Evolutionary conservation across 768 basidiomycete species (phyloP), one percentile per base, ranked within the genome.

Genomic region (Melanogaster broomeanus): DNA sequence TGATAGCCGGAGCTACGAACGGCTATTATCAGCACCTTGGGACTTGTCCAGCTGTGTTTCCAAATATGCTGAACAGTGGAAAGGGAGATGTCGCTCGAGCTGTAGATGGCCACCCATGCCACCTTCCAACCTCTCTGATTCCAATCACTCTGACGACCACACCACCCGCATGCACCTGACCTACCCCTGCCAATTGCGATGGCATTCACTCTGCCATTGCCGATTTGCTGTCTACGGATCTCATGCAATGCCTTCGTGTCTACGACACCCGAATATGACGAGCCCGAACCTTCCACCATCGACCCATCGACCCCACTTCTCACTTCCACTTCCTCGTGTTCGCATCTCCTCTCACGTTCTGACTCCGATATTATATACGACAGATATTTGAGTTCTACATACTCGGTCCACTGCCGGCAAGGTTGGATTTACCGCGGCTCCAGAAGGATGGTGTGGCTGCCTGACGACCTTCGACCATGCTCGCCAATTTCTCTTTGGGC

Each of bases 391-490:
- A 46, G 40, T 11, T 60, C 55, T 19, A 39, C 51, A 16, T 61
- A 57, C 35, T 49, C 52, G 3, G 47, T 61, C 21, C 45, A 60
- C 15, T 18, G 19, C 22, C 38, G 21, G 16, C 15, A 51, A 33
- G 60, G 60, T n/a, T 61, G 55, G 60, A 44, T 61, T 4, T 54
- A 51, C 46, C 41, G 16, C 4, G 55, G 60, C 5, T 53, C 49
- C 31, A 45, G 27, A 40, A 33, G 59, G 27, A 45, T 61, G 42
- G 49, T 60, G 15, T 61, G 59, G 60, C 21, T 61, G 15, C 60
- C 55, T 4, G n/a, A n/a, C 22, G 55, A 57, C n/a, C 21, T 57
- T 7, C 55, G 55, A 28, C 60, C 59, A 3, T 21, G 13, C 1
- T 48, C 42, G 28, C 39, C 59, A 33, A 46, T 7, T 0, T 49